Evolutionary conservation across 345 rosid genomes (phyloP), one percentile per base, ranked within the genome.

Genomic region (Moricandia arvensis): DNA sequence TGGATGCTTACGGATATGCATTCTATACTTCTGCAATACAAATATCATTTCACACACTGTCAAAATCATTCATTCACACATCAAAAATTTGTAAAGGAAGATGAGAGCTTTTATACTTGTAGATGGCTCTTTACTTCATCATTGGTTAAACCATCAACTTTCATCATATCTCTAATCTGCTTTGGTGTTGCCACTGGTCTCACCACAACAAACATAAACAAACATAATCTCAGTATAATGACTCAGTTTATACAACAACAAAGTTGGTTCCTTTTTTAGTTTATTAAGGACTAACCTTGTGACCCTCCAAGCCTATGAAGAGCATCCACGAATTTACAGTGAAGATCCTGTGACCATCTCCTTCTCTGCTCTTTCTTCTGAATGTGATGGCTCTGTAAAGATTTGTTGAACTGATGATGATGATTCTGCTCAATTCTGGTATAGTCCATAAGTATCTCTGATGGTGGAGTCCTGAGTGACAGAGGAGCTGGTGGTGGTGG

Each of bases 61-160:
- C 74, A 73, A 1, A 27, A 27, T 51, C 63, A 64, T 21, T 34
- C 60, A 63, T 11, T 60, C 63, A 66, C 51, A 68, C 27, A 34
- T 33, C 64, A 75, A 54, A 17, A 29, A 54, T 8, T 29, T 7
- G 3, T 12, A 12, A 43, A 10, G 1, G 10, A 8, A 47, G 58
- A 66, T 66, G 2, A 80, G 54, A 34, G 6, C 13, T 38, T 53
- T 69, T 79, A 1, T 45, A 89, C 98, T 87, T 93, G 98, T 69
- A 93, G 85, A 83, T 93, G 96, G 82, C 95, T 89, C 78, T 93
- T 93, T 5, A 93, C 91, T 89, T 93, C 95, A 81, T 90, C 96
- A 77, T 87, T 89, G 67, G 98, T 93, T 72, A 93, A 87, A 34
- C 93, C 98, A 69, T 93, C 93, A 26, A 93, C 91, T 74, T 81